Evolutionary conservation across 306 rosid species (phyloP), one percentile per base, ranked within the genome.

Genomic region (Prunus mongolica): DNA sequence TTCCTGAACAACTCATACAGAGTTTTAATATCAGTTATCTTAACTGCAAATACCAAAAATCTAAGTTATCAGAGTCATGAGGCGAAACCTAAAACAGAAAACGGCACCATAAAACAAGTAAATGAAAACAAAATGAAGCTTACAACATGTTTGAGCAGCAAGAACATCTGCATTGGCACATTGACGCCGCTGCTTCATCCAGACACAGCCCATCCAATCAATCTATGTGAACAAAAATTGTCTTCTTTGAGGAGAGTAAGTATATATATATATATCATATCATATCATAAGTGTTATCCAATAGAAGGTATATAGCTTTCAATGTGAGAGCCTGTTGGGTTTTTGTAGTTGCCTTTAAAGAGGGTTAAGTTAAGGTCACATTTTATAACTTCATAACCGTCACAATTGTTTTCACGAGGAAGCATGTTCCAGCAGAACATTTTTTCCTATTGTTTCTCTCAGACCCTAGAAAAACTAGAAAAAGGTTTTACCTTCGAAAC

Each of bases 111-210:
- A 52, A 52, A 65, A 79, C 22, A 30, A 64, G 67, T 27, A 67
- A 52, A 45, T 12, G n/a, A 18, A 56, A 57, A 55, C 38, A 24
- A 68, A 54, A 58, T 28, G 41, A 65, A 78, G 46, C 82, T 71
- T 82, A 87, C 94, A 87, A 44, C 61, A 72, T 60, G 92, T 86
- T 81, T 90, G 90, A 75, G 85, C 24, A 32, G 90, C 88, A 54
- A 86, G 85, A 81, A 81, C 67, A 25, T 76, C 79, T 6, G 74
- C 71, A 61, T 89, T 86, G 76, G 85, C 86, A 18, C 24, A 63
- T 49, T n/a, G 16, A 76, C 38, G 27, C 69, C 51, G 72, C 19
- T 67, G 77, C 88, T 89, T 87, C 76, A 80, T 71, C 81, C 81
- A 80, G 67, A 66, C 67, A 73, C 85, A 74, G 45, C 76, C 83